Base-by-base conservation (phyloP, 2,329 filamentous ascomycete species). In the Mycosphaerella sp. region DNA sequence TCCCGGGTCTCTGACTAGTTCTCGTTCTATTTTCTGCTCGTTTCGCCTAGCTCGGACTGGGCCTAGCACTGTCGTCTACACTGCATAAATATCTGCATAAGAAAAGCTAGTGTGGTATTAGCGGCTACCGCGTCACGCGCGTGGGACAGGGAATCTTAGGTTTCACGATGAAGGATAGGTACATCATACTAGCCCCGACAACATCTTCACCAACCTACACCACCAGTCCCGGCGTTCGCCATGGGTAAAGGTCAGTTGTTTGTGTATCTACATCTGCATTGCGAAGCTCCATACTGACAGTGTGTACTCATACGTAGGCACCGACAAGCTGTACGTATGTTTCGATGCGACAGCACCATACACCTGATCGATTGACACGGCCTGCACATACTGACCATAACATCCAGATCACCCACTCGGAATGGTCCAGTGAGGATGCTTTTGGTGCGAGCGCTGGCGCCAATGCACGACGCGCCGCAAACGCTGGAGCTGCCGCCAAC, bases 371-470 rank as follows among this genome's bases (percentile, higher is more conserved):
- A 29, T 29, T 38, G 34, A 38, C 12, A 38, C 10, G 12, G 34
- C 12, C 12, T n/a, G 4, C 12, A 29, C 43, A 46, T 47, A 46
- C 57, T 59, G 36, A 48, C 32, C 8, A 9, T 11, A 53, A 7
- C 42, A 21, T 48, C 62, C 5, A 84, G 80, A 98, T 98, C 67
- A 98, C 93, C 52, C 95, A 98, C 75, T 95, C 89, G 40, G 93
- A 98, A 78, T 98, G 93, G 93, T 85, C 89, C 6, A 95, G 90
- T 5, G 83, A 86, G 45, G 91, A 96, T 72, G 84, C 89, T 55
- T 96, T 88, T 73, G 87, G 87, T 32, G 89, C 90, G 62, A 91
- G 84, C 69, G 85, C 85, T 53, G 83, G 83, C 63, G 81, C 86
- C 53, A 84, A 84, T 48, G 75, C 77, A 70, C 80, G 68, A 69